A percentile compares a stretch with the other conserved stretches of the same genome.
phyloP scores from a whole-genome alignment of 208 protist genomes.

The Acanthamoeba healyi region DNA sequence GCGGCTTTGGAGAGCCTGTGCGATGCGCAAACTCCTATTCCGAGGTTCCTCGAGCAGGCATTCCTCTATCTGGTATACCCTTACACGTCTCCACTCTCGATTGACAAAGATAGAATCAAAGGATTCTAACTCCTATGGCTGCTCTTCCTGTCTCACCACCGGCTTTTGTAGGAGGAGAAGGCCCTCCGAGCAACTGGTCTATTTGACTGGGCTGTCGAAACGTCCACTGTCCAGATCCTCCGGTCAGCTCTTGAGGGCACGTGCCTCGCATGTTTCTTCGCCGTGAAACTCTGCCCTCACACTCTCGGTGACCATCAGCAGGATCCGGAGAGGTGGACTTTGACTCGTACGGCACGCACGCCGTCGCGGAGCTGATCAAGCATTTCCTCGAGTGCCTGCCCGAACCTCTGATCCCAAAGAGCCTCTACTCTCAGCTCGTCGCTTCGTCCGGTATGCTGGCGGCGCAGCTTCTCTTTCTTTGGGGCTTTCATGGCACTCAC shows the following conservation, averaged over 20 bases:
- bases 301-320: background rate
- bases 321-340: background rate
- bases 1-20: background rate
- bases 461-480: background rate
- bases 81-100: no score
- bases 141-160: no score
- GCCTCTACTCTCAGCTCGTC: background rate
- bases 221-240: background rate
- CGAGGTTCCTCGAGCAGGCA: slow-evolving; percentile 3
- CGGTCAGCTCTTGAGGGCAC: background rate
- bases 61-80: slow-evolving; percentile 14
- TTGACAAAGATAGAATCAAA: background rate
- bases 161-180: slow-evolving; percentile 43
- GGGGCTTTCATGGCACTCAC: background rate
- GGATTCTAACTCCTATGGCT: background rate
- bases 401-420: background rate
- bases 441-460: background rate
- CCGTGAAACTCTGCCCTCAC: background rate
- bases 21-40: background rate
- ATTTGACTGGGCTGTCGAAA: slow-evolving; percentile 12
- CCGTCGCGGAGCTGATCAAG: slow-evolving; percentile 3
- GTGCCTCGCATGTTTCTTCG: background rate
- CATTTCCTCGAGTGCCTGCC: slow-evolving; percentile 20
- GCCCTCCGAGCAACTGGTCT: background rate
- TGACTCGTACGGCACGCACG: slow-evolving; percentile 2